A percentile compares a stretch with the other conserved stretches of the same genome.
phyloP scores from a whole-genome alignment of 106 monocot genomes.

The Vanilla planifolia region DNA sequence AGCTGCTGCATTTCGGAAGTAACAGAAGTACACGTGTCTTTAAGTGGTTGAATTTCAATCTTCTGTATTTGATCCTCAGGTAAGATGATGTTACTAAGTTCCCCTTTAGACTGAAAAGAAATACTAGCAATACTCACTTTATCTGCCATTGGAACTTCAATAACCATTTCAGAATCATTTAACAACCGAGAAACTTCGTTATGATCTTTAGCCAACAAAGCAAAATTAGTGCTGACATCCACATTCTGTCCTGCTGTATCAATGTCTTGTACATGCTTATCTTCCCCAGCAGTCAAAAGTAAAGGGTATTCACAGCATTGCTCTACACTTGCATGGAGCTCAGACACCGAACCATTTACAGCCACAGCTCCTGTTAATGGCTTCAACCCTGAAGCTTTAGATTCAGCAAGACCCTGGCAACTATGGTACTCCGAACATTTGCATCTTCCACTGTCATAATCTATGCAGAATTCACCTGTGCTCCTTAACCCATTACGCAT shows the following conservation, averaged over 20 bases:
- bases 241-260: background rate
- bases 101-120: background rate
- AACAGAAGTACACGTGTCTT: background rate
- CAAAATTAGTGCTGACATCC: background rate
- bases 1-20: slow-evolving; percentile 6
- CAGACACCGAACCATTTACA: too few relatives aligned
- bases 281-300: background rate
- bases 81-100: background rate
- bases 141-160: slow-evolving; percentile 8
- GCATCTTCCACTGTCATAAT: background rate
- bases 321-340: background rate
- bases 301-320: background rate
- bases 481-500: background rate
- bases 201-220: slow-evolving; percentile 4
- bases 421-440: too few relatives aligned
- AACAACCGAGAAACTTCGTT: background rate
- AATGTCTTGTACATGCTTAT: too few relatives aligned
- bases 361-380: too few relatives aligned
- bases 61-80: slow-evolving; percentile 2
- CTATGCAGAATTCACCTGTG: background rate
- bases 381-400: too few relatives aligned
- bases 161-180: slow-evolving; percentile 14
- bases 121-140: background rate
- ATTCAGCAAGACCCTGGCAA: too few relatives aligned
- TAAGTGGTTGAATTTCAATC: background rate